These are phyloP conservation scores for Wickerhamomyces ciferrii DNA, from an alignment of 805 yeast genomes.

Conservation along the genomic window DNA sequence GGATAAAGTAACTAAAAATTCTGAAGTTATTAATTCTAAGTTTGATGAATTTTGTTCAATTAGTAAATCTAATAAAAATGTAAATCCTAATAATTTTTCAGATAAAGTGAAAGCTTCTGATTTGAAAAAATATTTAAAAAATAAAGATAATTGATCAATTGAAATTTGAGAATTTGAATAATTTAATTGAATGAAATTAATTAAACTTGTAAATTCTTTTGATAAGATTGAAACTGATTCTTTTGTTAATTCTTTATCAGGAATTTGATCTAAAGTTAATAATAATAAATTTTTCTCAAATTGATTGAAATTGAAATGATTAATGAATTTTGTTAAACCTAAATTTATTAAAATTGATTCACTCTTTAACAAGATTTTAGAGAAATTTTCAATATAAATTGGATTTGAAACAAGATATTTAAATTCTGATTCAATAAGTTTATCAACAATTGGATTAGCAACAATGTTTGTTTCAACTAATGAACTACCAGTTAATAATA, in stretches of 20 bases:
- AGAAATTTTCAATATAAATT: not conserved
- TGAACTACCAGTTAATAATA: conserved; percentile 26
- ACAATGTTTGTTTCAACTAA: conserved; percentile 17
- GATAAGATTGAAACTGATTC: conserved; percentile 8
- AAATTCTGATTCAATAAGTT: conserved; percentile 20
- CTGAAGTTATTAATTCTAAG: conserved; percentile 7
- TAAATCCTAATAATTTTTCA: not conserved
- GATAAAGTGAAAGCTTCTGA: not conserved
- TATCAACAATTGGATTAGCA: conserved; percentile 10
- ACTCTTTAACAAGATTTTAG: not conserved
- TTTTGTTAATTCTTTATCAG: conserved; percentile 6
- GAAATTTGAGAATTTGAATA: not conserved
- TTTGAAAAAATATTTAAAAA: not conserved
- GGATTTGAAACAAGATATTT: conserved; percentile 12
- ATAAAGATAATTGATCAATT: not conserved
- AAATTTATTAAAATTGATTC: not conserved
- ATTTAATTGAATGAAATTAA: not conserved
- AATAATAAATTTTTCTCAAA: conserved; percentile 18
- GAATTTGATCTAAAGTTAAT: conserved; percentile 10
- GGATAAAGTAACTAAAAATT: conserved; percentile 13
- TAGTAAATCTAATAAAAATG: not conserved
- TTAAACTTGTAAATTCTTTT: not conserved
- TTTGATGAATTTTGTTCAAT: not conserved
- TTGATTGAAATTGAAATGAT: conserved; percentile 16
- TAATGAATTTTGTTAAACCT: conserved; percentile 13